Evolutionary conservation across 2,329 filamentous ascomycete species (phyloP).

Genomic region (Cladosporium sp.): DNA sequence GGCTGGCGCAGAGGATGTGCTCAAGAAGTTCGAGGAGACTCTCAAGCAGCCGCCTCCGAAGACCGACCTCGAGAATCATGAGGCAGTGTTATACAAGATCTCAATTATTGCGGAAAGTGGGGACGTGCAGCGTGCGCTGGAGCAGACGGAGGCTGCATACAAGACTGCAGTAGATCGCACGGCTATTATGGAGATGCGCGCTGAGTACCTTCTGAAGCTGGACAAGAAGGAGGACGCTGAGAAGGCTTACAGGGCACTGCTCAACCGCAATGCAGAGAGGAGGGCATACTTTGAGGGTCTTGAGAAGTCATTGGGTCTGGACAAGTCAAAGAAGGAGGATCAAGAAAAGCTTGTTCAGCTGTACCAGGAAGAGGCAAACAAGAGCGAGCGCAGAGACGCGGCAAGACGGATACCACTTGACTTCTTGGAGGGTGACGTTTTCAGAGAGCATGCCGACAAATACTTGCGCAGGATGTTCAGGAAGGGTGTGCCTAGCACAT

Average conservation of each 20-base stretch:
- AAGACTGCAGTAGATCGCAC: slow-evolving; percentile 79
- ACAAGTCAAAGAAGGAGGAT: slow-evolving; percentile 56
- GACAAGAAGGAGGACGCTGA: slow-evolving; percentile 74
- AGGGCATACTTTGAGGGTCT: slow-evolving; percentile 80
- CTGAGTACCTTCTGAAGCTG: slow-evolving; percentile 76
- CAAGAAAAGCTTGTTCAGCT: slow-evolving; percentile 68
- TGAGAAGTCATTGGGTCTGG: slow-evolving; percentile 63
- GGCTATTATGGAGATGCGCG: slow-evolving; percentile 78
- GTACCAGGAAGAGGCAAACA: slow-evolving; percentile 77
- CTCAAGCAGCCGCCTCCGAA: slow-evolving; percentile 74
- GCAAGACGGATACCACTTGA: slow-evolving; percentile 82
- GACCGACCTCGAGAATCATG: slow-evolving; percentile 84
- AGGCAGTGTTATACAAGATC: slow-evolving; percentile 94
- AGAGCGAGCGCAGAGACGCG: slow-evolving; percentile 78
- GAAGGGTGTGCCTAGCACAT: slow-evolving; percentile 92
- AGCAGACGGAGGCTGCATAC: slow-evolving; percentile 74
- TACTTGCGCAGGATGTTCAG: slow-evolving; percentile 83
- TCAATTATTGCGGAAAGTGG: slow-evolving; percentile 86
- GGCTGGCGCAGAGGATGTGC: slow-evolving; percentile 79
- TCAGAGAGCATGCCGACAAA: slow-evolving; percentile 68
- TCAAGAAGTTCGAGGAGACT: slow-evolving; percentile 90
- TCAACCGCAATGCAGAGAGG: slow-evolving; percentile 86
- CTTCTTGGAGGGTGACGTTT: slow-evolving; percentile 78
- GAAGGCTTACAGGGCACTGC: slow-evolving; percentile 71
- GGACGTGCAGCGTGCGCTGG: slow-evolving; percentile 74